Percentiles rank a stretch among this genome's conserved stretches.
Conservation (phyloP, 495 filamentous ascomycete genomes). For the Tuber magnatum region DNA sequence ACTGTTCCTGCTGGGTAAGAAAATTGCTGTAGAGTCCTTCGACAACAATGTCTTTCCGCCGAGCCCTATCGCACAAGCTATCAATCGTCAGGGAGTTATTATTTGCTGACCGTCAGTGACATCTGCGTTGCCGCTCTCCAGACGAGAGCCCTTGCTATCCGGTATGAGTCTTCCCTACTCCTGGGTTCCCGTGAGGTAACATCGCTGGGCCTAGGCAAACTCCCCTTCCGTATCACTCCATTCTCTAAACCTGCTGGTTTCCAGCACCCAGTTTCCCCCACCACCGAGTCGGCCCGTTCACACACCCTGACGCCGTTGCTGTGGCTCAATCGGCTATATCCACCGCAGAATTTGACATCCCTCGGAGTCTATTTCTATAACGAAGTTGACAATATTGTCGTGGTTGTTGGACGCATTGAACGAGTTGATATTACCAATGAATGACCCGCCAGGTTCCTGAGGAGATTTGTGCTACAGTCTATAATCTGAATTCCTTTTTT, state of each 20-base stretch:
- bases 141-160: neutral
- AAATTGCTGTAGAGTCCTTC: neutral
- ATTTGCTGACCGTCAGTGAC: no score
- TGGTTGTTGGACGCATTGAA: no score
- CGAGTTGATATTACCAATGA: neutral
- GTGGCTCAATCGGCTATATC: neutral
- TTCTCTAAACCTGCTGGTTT: neutral
- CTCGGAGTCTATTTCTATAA: neutral
- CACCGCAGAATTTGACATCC: neutral
- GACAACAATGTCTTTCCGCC: neutral
- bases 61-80: no score
- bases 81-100: no score
- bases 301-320: neutral
- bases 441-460: no score
- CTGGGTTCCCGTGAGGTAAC: neutral
- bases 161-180: neutral
- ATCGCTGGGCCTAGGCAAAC: neutral
- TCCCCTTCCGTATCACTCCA: neutral
- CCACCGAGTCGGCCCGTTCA: neutral
- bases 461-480: neutral
- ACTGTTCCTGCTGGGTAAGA: neutral
- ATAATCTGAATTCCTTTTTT: neutral
- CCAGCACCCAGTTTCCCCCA: neutral
- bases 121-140: no score
- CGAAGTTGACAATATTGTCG: neutral